phyloP scores from a whole-genome alignment of 768 basidiomycete species.

The Rhodotorula toruloides region DNA sequence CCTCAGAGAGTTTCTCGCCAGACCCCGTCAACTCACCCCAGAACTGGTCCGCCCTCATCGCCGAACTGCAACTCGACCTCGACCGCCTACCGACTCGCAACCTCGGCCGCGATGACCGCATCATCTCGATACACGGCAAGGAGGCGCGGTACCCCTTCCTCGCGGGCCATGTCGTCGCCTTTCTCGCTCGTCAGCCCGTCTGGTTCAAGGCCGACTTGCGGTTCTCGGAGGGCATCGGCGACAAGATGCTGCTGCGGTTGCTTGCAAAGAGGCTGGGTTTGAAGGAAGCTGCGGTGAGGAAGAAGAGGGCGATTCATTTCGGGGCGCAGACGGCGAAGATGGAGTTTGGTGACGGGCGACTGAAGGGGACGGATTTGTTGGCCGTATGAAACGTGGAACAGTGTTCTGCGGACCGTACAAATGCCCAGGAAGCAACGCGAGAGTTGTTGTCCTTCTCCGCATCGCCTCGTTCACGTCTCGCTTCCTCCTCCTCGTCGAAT shows the following conservation, averaged over 20 bases:
- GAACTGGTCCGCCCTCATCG: constrained; percentile 25
- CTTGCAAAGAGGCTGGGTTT: constrained; percentile 70
- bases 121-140: constrained; percentile 84
- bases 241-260: constrained; percentile 76
- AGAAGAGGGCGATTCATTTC: constrained; percentile 96
- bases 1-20: too few relatives aligned
- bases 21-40: not conserved
- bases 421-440: not conserved
- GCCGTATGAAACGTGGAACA: too few relatives aligned
- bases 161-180: constrained; percentile 50
- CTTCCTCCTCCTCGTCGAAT: too few relatives aligned
- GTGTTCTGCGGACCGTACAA: too few relatives aligned
- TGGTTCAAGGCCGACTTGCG: constrained; percentile 75
- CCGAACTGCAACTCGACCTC: constrained; percentile 68
- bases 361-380: constrained; percentile 31
- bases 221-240: constrained; percentile 69
- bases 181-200: constrained; percentile 57
- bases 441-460: too few relatives aligned
- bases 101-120: constrained; percentile 87
- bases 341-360: constrained; percentile 22
- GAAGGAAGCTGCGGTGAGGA: constrained; percentile 63
- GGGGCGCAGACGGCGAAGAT: constrained; percentile 51
- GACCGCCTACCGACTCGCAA: constrained; percentile 64
- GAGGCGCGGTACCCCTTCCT: constrained; percentile 74
- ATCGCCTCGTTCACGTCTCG: too few relatives aligned